These are phyloP conservation scores for Colletotrichum acutatum DNA, from an alignment of 2,329 filamentous ascomycete species.

Conservation along the genomic window DNA sequence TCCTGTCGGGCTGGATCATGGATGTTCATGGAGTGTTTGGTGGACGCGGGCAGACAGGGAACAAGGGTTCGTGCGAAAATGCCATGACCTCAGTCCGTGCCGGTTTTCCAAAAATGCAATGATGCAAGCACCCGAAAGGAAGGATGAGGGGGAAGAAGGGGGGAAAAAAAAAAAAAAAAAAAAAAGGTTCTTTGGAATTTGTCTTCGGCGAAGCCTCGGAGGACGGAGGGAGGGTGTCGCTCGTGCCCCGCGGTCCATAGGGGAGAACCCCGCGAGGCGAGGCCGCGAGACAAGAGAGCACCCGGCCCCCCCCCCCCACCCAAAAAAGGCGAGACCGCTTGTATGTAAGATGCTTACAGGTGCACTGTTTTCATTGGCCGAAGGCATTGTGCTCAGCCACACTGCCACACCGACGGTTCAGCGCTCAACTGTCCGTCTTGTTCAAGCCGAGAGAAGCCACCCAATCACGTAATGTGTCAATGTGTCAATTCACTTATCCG, in stretches of 20 bases:
- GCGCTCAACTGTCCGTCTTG: background rate
- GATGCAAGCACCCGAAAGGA: background rate
- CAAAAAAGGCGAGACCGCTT: background rate
- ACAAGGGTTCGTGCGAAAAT: background rate
- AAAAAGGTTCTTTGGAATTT: background rate
- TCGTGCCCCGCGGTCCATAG: too few relatives aligned
- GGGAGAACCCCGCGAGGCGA: background rate
- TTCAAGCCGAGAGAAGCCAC: slow-evolving; percentile 25
- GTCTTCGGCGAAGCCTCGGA: background rate
- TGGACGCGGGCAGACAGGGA: background rate
- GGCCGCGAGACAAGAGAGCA: background rate
- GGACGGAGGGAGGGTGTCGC: background rate
- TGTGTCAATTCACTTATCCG: too few relatives aligned
- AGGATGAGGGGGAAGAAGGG: background rate
- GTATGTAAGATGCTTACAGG: too few relatives aligned
- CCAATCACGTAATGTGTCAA: background rate
- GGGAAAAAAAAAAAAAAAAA: background rate
- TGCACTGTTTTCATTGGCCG: background rate
- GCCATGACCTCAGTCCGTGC: background rate
- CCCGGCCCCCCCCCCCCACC: too few relatives aligned
- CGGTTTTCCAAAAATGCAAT: background rate
- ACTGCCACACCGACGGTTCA: background rate
- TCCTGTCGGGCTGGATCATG: slow-evolving; percentile 6
- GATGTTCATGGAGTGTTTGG: background rate
- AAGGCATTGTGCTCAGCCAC: background rate